These are phyloP conservation scores for Cyberlindnera japonica DNA, from an alignment of 805 yeast genomes.

Conservation along the genomic window DNA sequence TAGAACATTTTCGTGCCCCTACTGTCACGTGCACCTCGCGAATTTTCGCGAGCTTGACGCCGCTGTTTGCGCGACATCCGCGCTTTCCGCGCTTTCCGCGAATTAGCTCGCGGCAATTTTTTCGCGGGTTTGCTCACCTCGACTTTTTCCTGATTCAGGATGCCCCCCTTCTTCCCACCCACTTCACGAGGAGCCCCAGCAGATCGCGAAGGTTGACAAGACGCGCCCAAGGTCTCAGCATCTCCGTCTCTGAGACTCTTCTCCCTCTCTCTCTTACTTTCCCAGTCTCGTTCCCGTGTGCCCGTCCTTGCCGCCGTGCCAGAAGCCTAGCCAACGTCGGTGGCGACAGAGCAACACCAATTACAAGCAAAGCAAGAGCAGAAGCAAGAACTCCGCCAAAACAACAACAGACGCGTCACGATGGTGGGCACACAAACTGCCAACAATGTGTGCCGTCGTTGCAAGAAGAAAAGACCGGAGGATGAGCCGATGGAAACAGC, in stretches of 20 bases:
- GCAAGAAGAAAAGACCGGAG: conserved; percentile 30
- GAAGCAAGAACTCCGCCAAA: too few species aligned
- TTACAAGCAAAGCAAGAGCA: conserved; percentile 2
- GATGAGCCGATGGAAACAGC: conserved; percentile 29
- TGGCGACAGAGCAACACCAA: conserved; percentile 2
- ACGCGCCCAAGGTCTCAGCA: neutral
- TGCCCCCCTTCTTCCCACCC: conserved; percentile 2
- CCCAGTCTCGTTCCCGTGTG: neutral
- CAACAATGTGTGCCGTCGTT: conserved; percentile 27
- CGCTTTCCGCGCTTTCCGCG: too few species aligned
- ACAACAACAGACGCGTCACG: conserved; percentile 1
- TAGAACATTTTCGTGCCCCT: too few species aligned
- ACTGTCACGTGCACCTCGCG: too few species aligned
- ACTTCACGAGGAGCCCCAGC: neutral
- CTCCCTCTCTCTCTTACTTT: neutral
- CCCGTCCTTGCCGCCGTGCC: neutral
- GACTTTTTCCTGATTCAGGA: conserved; percentile 13
- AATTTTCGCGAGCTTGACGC: too few species aligned
- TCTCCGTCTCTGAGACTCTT: neutral
- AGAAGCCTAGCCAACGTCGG: neutral
- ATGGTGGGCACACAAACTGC: conserved; percentile 11
- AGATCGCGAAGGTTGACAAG: conserved; percentile 4
- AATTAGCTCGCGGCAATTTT: conserved; percentile 6
- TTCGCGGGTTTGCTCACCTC: conserved; percentile 11
- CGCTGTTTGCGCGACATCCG: too few species aligned